A percentile compares a stretch with the other conserved stretches of the same genome.
Conservation (phyloP, 352 stramenopile species). For the Phytopythium montanum region DNA sequence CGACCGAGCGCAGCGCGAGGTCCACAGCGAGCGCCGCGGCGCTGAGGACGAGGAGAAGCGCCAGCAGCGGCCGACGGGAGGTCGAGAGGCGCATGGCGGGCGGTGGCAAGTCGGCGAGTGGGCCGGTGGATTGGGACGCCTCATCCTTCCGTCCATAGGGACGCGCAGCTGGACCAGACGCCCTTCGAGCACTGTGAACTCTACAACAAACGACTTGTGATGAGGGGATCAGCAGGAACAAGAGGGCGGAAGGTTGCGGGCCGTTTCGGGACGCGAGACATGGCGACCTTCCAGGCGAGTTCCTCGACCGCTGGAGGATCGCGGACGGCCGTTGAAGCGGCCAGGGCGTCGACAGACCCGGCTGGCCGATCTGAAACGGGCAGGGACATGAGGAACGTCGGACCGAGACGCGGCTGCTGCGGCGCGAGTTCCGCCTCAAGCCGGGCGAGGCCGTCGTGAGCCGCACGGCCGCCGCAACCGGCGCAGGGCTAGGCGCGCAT, state of each 20-base stretch:
- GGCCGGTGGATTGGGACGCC: neutral
- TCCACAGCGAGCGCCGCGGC: neutral
- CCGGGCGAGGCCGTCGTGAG: slow-evolving; percentile 75
- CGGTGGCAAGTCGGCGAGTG: neutral
- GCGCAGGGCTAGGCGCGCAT: slow-evolving; percentile 74
- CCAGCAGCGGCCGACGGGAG: neutral
- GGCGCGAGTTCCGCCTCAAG: slow-evolving; percentile 79
- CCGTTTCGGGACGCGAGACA: no score
- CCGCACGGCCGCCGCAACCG: slow-evolving; percentile 67
- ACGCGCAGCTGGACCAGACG: neutral
- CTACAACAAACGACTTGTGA: no score
- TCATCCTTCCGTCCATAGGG: no score
- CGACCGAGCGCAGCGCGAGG: slow-evolving; percentile 14
- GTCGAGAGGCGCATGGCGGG: neutral
- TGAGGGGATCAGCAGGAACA: no score
- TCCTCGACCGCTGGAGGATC: neutral
- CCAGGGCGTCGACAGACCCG: no score
- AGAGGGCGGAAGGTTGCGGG: neutral
- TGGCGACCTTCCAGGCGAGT: neutral
- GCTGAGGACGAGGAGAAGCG: slow-evolving; percentile 1
- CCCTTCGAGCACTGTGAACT: neutral
- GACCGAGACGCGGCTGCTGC: slow-evolving; percentile 78
- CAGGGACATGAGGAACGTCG: no score
- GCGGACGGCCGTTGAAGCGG: no score
- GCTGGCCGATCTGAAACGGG: no score